These are phyloP conservation scores for Lunularia cruciata DNA, from an alignment of 225 moss, liverwort and hornwort species.

Conservation along the genomic window DNA sequence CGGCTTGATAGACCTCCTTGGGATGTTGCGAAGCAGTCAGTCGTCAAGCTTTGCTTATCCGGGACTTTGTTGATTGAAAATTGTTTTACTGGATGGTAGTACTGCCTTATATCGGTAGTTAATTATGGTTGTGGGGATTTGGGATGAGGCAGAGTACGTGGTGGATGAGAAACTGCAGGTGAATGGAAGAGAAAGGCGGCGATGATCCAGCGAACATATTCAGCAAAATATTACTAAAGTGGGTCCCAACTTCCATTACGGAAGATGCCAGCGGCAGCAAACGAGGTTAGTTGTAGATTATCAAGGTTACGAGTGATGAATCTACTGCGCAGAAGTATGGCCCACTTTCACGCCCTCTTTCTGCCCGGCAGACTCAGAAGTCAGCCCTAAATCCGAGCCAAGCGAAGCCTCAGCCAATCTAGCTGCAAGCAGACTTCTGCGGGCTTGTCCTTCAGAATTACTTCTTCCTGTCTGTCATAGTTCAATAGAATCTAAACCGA, in stretches of 20 bases:
- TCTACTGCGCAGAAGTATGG: neutral
- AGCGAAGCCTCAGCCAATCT: neutral
- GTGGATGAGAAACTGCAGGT: too few species aligned
- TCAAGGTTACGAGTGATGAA: neutral
- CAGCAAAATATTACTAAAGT: neutral
- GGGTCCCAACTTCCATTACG: neutral
- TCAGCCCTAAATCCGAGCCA: neutral
- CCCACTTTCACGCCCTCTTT: neutral
- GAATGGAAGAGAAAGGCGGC: neutral
- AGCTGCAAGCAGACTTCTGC: neutral
- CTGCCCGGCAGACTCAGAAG: neutral
- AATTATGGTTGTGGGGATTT: too few species aligned
- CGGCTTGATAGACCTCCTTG: too few species aligned
- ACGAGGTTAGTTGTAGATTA: too few species aligned
- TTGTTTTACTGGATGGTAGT: too few species aligned
- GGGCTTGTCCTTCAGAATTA: neutral
- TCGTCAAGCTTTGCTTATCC: too few species aligned
- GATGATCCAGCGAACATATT: conserved; percentile 1
- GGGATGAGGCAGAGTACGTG: too few species aligned
- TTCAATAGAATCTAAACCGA: neutral
- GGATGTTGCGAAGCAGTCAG: too few species aligned
- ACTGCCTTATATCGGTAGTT: too few species aligned
- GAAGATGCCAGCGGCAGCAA: neutral
- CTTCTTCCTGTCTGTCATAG: neutral
- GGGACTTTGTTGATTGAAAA: too few species aligned